A percentile compares a stretch with the other conserved stretches of the same genome.
These are phyloP conservation scores for Omphalotus olearius DNA, from an alignment of 1,284 basidiomycete species.

Conservation along the genomic window DNA sequence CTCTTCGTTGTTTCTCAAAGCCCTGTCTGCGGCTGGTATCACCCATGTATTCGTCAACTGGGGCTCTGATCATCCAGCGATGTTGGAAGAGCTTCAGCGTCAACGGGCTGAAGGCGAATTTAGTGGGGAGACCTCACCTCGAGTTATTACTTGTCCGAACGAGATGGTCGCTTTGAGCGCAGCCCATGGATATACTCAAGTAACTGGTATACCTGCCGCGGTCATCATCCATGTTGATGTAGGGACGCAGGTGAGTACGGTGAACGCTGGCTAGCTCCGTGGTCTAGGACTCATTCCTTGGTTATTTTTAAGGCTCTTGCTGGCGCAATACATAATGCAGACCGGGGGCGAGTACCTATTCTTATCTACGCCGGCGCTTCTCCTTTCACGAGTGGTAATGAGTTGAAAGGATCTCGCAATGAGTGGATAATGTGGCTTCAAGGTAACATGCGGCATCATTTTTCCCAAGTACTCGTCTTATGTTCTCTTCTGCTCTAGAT, in stretches of 20 bases:
- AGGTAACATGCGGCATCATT: conserved; percentile 40
- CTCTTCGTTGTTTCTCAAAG: conserved; percentile 54
- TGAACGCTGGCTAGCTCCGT: background rate
- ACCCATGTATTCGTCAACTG: conserved; percentile 73
- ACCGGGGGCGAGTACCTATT: conserved; percentile 56
- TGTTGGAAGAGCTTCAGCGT: conserved; percentile 63
- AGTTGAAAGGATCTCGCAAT: conserved; percentile 60
- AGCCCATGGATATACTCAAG: conserved; percentile 68
- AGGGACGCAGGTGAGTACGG: conserved; percentile 53
- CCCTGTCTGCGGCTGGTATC: conserved; percentile 56
- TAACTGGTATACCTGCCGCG: conserved; percentile 59
- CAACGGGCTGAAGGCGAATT: conserved; percentile 36
- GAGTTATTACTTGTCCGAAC: conserved; percentile 65
- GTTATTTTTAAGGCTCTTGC: conserved; percentile 45
- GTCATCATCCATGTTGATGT: conserved; percentile 74
- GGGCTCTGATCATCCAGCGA: conserved; percentile 69
- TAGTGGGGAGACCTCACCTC: conserved; percentile 33
- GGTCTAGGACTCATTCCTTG: conserved; percentile 1
- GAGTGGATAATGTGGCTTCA: conserved; percentile 75
- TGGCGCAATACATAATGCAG: conserved; percentile 70
- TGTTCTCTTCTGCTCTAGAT: conserved; percentile 33
- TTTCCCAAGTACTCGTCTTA: background rate
- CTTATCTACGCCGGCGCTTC: conserved; percentile 70
- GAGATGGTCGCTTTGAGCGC: conserved; percentile 73
- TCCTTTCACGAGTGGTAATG: conserved; percentile 50